A percentile compares a stretch with the other conserved stretches of the same genome.
Evolutionary conservation across 805 yeast genomes (phyloP).

Genomic region (Ogataea corticis): DNA sequence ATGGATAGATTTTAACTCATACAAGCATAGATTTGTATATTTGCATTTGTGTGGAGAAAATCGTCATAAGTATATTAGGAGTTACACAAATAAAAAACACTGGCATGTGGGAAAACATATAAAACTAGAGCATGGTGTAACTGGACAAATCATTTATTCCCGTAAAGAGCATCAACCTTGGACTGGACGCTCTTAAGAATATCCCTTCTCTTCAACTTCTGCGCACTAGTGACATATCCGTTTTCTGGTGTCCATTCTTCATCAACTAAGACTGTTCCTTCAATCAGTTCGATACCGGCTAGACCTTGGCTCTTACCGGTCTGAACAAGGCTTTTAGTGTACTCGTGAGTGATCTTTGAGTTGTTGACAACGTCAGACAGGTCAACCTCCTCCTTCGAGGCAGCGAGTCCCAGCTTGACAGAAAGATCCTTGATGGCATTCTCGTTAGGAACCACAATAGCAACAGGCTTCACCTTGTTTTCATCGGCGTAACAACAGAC

Average conservation of each 20-base stretch:
- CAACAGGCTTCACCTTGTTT: slow-evolving; percentile 85
- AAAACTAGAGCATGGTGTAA: too few relatives aligned
- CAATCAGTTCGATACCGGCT: slow-evolving; percentile 79
- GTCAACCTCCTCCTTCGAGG: slow-evolving; percentile 40
- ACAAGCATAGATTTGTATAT: not conserved
- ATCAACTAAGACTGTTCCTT: slow-evolving; percentile 74
- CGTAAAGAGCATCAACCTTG: slow-evolving; percentile 67
- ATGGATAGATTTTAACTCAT: slow-evolving; percentile 36
- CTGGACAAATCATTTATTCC: slow-evolving; percentile 10
- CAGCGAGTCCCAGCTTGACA: slow-evolving; percentile 52
- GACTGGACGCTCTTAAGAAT: slow-evolving; percentile 70
- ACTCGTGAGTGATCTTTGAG: slow-evolving; percentile 51
- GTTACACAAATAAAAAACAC: slow-evolving; percentile 1
- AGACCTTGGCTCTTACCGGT: slow-evolving; percentile 85
- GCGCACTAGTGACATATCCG: slow-evolving; percentile 93
- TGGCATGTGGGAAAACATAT: not conserved
- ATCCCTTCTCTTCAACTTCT: slow-evolving; percentile 91
- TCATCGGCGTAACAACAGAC: slow-evolving; percentile 93
- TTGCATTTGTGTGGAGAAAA: not conserved
- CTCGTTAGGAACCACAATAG: slow-evolving; percentile 83
- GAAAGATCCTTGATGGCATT: slow-evolving; percentile 60
- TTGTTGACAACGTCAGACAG: slow-evolving; percentile 54
- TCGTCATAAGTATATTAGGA: slow-evolving; percentile 2
- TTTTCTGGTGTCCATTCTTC: slow-evolving; percentile 98
- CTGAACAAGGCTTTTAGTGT: slow-evolving; percentile 58